phyloP scores from a whole-genome alignment of 352 stramenopile species.

The Globisporangium spiculum region DNA sequence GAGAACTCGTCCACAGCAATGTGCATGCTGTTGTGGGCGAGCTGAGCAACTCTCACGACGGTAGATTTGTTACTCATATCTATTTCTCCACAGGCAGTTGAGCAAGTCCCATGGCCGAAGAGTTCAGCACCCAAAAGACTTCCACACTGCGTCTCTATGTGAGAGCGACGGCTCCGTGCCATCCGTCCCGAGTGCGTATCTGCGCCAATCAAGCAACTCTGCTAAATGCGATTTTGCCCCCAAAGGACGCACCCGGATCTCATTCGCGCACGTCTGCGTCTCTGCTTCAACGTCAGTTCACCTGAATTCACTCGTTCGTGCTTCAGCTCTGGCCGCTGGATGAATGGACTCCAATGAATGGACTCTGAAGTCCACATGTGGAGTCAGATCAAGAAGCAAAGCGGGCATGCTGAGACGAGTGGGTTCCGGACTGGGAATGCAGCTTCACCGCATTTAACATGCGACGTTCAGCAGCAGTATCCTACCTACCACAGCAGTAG shows the following conservation, averaged over 20 bases:
- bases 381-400: no score
- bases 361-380: neutral
- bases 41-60: neutral
- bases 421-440: no score
- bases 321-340: neutral
- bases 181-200: neutral
- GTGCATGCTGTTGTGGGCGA: neutral
- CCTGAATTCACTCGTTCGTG: neutral
- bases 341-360: neutral
- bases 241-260: neutral
- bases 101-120: neutral
- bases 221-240: neutral
- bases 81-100: neutral
- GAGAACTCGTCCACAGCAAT: neutral
- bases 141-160: constrained; percentile 2
- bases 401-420: no score
- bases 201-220: neutral
- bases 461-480: neutral
- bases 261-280: neutral
- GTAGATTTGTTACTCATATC: neutral
- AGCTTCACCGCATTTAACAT: neutral
- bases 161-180: neutral
- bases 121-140: neutral
- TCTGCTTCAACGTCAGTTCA: neutral
- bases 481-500: neutral